A percentile compares a stretch with the other conserved stretches of the same genome.
Evolutionary conservation across 2,329 filamentous ascomycete genomes (phyloP).

Genomic region (Eutypa lata): DNA sequence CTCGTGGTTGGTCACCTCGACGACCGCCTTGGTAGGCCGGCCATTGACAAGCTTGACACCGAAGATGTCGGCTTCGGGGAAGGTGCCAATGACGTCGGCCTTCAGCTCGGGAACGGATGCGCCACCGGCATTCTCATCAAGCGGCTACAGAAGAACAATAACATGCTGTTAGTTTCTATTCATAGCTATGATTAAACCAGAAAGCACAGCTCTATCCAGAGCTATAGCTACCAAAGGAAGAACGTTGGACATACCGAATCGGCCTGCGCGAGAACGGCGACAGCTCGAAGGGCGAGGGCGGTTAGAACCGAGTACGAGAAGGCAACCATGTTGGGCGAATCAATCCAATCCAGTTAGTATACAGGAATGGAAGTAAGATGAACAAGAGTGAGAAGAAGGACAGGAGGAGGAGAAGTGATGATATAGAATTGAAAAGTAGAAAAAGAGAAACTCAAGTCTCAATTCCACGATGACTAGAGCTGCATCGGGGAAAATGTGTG

Average conservation of each 20-base stretch:
- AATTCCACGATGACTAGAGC: constrained; percentile 3
- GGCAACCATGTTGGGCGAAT: constrained; percentile 27
- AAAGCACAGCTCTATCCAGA: not conserved
- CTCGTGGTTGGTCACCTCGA: constrained; percentile 85
- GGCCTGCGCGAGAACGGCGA: constrained; percentile 29
- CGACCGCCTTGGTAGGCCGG: constrained; percentile 74
- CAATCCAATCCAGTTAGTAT: not conserved
- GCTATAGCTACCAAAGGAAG: not conserved
- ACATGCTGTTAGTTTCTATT: not conserved
- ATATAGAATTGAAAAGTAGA: too few relatives aligned
- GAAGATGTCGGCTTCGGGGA: constrained; percentile 76
- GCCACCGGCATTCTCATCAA: constrained; percentile 22
- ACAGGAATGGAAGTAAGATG: not conserved
- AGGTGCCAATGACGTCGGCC: constrained; percentile 62
- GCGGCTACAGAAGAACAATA: constrained; percentile 11
- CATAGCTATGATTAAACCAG: constrained; percentile 2
- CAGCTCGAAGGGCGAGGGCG: constrained; percentile 28
- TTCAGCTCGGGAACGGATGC: constrained; percentile 46
- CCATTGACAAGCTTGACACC: constrained; percentile 96
- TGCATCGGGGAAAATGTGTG: constrained; percentile 6
- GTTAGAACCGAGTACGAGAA: constrained; percentile 31
- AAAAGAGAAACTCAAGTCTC: constrained; percentile 10
- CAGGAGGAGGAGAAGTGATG: too few relatives aligned
- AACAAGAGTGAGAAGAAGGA: not conserved
- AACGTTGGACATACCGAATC: constrained; percentile 22